phyloP scores from a whole-genome alignment of 2,329 filamentous ascomycete genomes.

The Mycosphaerella arachidis region DNA sequence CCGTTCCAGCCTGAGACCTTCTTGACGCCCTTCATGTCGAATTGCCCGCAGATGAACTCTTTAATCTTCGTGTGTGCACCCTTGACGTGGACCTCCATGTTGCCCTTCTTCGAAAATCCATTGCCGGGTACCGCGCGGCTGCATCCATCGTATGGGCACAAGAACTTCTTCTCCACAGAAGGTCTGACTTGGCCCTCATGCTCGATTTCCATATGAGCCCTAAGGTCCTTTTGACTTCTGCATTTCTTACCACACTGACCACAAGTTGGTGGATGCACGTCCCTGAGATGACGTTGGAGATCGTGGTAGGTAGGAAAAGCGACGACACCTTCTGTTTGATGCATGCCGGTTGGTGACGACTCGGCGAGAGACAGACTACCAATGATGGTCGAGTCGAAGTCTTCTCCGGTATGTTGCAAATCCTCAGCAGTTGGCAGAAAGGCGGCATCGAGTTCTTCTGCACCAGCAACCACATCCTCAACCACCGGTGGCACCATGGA shows the following conservation, averaged over 20 bases:
- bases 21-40: constrained; percentile 56
- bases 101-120: constrained; percentile 77
- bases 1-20: constrained; percentile 60
- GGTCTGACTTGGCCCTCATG: constrained; percentile 43
- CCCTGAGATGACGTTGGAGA: constrained; percentile 68
- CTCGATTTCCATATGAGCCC: constrained; percentile 71
- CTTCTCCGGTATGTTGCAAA: constrained; percentile 3
- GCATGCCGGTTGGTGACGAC: constrained; percentile 26
- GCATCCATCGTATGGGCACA: constrained; percentile 42
- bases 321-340: constrained; percentile 11
- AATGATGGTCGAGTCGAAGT: constrained; percentile 13
- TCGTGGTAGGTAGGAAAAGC: constrained; percentile 66
- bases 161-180: constrained; percentile 15
- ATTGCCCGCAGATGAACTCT: constrained; percentile 73
- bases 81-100: constrained; percentile 73
- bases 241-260: constrained; percentile 68
- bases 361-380: constrained; percentile 17
- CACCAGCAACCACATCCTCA: constrained; percentile 5
- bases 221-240: constrained; percentile 61
- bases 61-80: constrained; percentile 69
- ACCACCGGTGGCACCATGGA: constrained; percentile 5
- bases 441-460: constrained; percentile 20
- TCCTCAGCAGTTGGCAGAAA: constrained; percentile 21
- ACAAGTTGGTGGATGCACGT: constrained; percentile 68
- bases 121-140: constrained; percentile 65